Percentiles rank a stretch among this genome's conserved stretches.
These are phyloP conservation scores for Zygosaccharomyces pseudorouxii DNA, from an alignment of 805 yeast genomes.

Conservation along the genomic window DNA sequence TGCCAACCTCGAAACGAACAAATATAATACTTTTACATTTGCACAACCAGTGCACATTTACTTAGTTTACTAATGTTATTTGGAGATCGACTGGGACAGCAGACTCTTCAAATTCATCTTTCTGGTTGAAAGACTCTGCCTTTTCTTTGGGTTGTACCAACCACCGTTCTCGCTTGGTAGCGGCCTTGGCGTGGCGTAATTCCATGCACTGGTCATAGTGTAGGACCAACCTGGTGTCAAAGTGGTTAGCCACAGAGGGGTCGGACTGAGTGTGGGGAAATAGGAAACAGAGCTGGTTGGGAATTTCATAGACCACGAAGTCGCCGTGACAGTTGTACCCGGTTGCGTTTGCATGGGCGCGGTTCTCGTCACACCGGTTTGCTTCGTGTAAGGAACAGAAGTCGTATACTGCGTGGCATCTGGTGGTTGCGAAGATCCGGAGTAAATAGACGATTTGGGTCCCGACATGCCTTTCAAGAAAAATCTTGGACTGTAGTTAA, in stretches of 20 bases:
- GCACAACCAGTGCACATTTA: conserved; percentile 1
- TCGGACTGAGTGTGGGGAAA: conserved; percentile 42
- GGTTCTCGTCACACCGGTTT: conserved; percentile 71
- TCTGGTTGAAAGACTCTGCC: conserved; percentile 37
- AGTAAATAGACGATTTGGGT: conserved; percentile 44
- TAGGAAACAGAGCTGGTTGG: conserved; percentile 66
- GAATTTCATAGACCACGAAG: conserved; percentile 59
- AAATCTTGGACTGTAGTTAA: conserved; percentile 68
- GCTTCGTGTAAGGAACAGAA: conserved; percentile 65
- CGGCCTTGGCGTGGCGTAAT: conserved; percentile 69
- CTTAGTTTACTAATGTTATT: not conserved
- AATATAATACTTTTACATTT: not conserved
- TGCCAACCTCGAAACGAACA: not conserved
- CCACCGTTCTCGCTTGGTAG: conserved; percentile 57
- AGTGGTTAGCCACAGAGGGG: conserved; percentile 50
- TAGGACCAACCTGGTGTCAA: conserved; percentile 83
- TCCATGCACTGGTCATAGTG: conserved; percentile 54
- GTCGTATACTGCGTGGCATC: conserved; percentile 36
- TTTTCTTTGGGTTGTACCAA: conserved; percentile 58
- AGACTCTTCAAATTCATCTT: conserved; percentile 20
- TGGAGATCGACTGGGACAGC: not conserved
- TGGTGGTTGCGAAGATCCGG: conserved; percentile 42
- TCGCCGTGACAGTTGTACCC: conserved; percentile 58
- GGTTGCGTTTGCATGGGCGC: conserved; percentile 97
- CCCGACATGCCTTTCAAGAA: conserved; percentile 70